Evolutionary conservation across 2,329 filamentous ascomycete species (phyloP).

Genomic region (Pseudogymnoascus sp.): DNA sequence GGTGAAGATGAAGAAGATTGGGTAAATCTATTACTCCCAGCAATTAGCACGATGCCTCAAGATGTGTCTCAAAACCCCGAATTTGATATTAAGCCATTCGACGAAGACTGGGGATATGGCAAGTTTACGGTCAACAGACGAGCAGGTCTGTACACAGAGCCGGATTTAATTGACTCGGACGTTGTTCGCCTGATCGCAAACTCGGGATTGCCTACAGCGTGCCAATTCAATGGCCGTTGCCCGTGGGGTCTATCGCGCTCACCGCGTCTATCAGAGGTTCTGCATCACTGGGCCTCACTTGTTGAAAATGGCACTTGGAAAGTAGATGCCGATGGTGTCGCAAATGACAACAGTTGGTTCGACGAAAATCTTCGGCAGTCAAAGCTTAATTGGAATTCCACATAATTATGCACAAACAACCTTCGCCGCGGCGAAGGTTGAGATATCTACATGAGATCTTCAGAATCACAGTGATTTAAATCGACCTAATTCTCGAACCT

Average conservation of each 20-base stretch:
- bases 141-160: not conserved
- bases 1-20: too few species aligned
- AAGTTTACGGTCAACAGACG: too few species aligned
- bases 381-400: not conserved
- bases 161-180: not conserved
- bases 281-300: not conserved
- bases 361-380: not conserved
- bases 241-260: not conserved
- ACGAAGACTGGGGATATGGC: too few species aligned
- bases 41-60: too few species aligned
- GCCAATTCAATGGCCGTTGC: not conserved
- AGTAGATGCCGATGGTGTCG: not conserved
- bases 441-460: too few species aligned
- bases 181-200: not conserved
- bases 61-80: too few species aligned
- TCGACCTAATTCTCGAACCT: too few species aligned
- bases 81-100: too few species aligned
- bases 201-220: not conserved
- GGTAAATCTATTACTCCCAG: too few species aligned
- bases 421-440: not conserved
- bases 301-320: not conserved
- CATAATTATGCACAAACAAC: not conserved
- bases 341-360: not conserved
- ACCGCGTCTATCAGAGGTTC: not conserved
- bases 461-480: too few species aligned